Base-by-base conservation (phyloP, 495 filamentous ascomycete genomes). In the Immersiella caudata region DNA sequence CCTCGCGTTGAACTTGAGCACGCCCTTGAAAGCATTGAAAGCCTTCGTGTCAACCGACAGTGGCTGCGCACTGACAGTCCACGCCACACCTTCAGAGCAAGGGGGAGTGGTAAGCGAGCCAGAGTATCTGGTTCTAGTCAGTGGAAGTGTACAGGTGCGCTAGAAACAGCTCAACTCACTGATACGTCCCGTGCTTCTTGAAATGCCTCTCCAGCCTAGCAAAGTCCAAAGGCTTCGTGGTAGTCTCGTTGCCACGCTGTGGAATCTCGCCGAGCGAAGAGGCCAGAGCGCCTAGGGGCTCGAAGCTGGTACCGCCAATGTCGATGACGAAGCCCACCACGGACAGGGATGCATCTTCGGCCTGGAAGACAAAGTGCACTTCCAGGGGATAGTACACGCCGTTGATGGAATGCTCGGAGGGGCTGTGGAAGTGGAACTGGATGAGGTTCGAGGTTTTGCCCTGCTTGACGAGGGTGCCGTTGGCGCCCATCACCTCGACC, bases 81-180 rank as follows among this genome's bases (percentile, higher is more conserved):
- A 65, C 14, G 63, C 55, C 20, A 65, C 63, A 6, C 63, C 63
- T 29, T 65, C 63, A 21, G 63, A 65, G 63, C 63, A 65, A n/a
- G 63, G 63, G 40, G 89, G 89, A 5, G 89, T 91, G 36, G 89
- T 91, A 21, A 91, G 82, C 0, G 86, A 89, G 56, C 89, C 89
- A 0, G 77, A 75, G 63, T 65, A 65, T 21, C 61, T 64, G 49
- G 5, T 20, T 27, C 0, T 11, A 2, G 22, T 33, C 46, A 27
- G 46, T 60, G 24, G n/a, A n/a, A n/a, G n/a, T 21, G 8, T 8
- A 22, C 7, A 3, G 16, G 2, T 22, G 11, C 0, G 6, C 18
- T 25, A 40, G 9, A 11, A 29, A 9, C 22, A 24, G 14, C n/a
- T 54, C n/a, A n/a, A 62, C 61, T 33, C n/a, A 64, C 63, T 65